Conservation (phyloP, 2,329 filamentous ascomycete genomes). For the Trichoderma polysporum region DNA sequence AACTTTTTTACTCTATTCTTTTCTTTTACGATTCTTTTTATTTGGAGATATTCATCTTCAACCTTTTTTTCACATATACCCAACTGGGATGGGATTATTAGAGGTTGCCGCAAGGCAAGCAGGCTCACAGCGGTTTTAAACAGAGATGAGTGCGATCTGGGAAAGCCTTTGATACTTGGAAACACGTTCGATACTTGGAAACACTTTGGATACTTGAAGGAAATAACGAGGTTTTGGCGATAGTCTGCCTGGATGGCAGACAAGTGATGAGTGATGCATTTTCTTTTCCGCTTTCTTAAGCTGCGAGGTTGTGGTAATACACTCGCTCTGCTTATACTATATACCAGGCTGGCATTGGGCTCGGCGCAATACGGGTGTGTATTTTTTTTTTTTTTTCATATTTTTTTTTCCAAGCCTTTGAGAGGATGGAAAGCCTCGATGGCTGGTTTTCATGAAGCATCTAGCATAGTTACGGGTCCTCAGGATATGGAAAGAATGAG, state of each 20-base stretch:
- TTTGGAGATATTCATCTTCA: conserved; percentile 26
- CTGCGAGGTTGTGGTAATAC: conserved; percentile 4
- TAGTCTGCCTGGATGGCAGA: conserved; percentile 19
- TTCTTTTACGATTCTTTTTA: conserved; percentile 28
- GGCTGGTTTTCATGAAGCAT: conserved; percentile 14
- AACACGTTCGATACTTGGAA: conserved; percentile 11
- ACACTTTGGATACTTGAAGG: conserved; percentile 21
- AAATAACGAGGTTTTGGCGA: neutral
- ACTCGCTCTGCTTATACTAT: conserved; percentile 21
- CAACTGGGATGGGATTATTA: conserved; percentile 37
- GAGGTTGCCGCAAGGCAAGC: conserved; percentile 44
- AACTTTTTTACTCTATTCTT: conserved; percentile 30
- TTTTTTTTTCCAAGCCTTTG: neutral
- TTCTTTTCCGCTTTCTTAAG: neutral
- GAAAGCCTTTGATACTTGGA: conserved; percentile 27
- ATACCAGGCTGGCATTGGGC: conserved; percentile 25
- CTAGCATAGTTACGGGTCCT: conserved; percentile 6
- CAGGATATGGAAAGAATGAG: conserved; percentile 2
- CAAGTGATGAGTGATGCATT: conserved; percentile 15
- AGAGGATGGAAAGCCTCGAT: conserved; percentile 6
- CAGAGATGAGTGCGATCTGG: conserved; percentile 33
- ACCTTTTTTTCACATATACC: conserved; percentile 28
- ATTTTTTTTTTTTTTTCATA: neutral
- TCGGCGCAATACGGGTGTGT: conserved; percentile 17
- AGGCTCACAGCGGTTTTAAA: conserved; percentile 6